Base-by-base conservation (phyloP, 257 asterid genomes). In the Lithospermum erythrorhizon region DNA sequence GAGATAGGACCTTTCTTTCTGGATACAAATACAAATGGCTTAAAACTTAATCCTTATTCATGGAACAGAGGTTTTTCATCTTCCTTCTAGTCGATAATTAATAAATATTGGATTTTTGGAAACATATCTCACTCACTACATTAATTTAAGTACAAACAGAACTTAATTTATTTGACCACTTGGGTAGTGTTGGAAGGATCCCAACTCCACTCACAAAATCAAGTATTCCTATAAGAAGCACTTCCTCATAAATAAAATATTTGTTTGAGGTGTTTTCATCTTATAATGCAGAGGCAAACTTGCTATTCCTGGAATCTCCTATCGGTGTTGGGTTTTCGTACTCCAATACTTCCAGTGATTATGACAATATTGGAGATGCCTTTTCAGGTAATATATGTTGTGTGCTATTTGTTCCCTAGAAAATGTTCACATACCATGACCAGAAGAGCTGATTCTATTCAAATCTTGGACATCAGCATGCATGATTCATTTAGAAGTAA, bases 1-100 rank as follows among this genome's bases (percentile, higher is more conserved):
- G 96, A 90, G 67, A 87, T 90, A 66, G 97, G 97, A 65, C 97
- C 97, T 59, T 87, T 90, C 75, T 80, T 90, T 21, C 76, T 90
- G 30, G 87, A 80, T 70, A 55, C 59, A 16, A 77, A 81, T 65
- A 90, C 89, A 29, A 68, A 57, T 65, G 73, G 73, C 83, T 72
- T 90, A 55, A 72, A 65, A 65, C 66, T 65, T n/a, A 90, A 90
- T 74, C 72, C 95, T 21, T 90, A 73, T 55, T 74, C 97, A 6
- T 90, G 97, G 97, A 90, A 80, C 77, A 83, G 65, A 81, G 97
- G 97, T 89, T 30, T 62, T 35, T n/a, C 16, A 53, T 53, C 48
- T 63, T 23, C 67, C 67, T 59, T 63, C 69, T n/a, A 29, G 20
- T 60, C 21, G 13, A 22, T 21, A 21, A 47, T 20, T 2, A 6